Base-by-base conservation (phyloP, 805 yeast genomes). In the Saccharomycopsis sp. region DNA sequence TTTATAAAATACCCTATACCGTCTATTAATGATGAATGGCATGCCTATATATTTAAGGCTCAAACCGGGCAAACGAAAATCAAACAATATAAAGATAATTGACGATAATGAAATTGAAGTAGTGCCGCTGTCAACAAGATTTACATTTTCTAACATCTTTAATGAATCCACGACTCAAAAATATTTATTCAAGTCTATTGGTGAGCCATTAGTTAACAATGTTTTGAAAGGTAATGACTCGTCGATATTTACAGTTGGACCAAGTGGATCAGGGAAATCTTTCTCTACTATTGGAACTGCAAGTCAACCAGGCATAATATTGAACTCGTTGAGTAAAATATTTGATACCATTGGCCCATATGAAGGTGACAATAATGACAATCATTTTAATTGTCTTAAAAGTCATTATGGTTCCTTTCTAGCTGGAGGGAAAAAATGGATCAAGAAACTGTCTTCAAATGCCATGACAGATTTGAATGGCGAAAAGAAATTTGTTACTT, bases 181-280 rank as follows among this genome's bases (percentile, higher is more conserved):
- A 20, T 64, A 67, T 13, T 53, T 71, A 2, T 73, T 66, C 57
- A 57, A 59, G 8, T 13, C 11, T 17, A 17, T 37, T 13, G 48
- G 45, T 11, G 40, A 50, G 3, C 4, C 19, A 16, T 41, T 48
- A 28, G 46, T 48, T 8, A 29, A 40, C 16, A 42, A 47, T 19
- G 44, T 49, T 11, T 26, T 45, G 23, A 20, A 37, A 9, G 49
- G 49, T 8, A 31, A 61, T 17, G 79, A 75, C 51, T 64, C 70
- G 14, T 56, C 68, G 8, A 50, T 74, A 24, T 70, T 75, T 51
- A 66, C 77, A 0, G 54, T 75, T 53, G 81, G 81, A 1, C 74
- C 81, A 21, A 69, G 79, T 1, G 74, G 73, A 26, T 66, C 75
- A 3, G 81, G 81, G 2, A 75, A 75, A 51, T 60, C 65, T 9